Evolutionary conservation across 805 yeast genomes (phyloP).

Genomic region (Pichia ethanolica): DNA sequence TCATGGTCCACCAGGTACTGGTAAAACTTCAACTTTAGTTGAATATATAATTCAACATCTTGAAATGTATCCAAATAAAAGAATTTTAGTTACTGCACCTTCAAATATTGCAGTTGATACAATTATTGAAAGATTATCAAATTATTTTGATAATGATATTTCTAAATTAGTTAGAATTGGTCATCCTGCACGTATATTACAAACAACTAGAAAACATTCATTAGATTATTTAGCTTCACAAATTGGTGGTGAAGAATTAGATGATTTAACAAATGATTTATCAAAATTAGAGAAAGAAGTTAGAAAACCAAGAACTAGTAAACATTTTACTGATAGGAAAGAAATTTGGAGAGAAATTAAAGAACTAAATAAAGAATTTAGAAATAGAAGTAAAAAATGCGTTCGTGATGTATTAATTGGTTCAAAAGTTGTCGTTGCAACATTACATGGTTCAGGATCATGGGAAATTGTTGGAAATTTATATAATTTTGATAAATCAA

Average conservation of each 20-base stretch:
- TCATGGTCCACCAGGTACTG: constrained; percentile 83
- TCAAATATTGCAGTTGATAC: constrained; percentile 92
- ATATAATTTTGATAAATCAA: constrained; percentile 22
- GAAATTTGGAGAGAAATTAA: constrained; percentile 65
- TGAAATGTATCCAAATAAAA: constrained; percentile 16
- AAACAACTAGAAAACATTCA: constrained; percentile 58
- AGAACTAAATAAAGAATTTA: constrained; percentile 60
- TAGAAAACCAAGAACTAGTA: constrained; percentile 35
- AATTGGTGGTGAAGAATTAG: constrained; percentile 50
- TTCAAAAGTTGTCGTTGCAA: constrained; percentile 68
- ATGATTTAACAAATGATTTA: constrained; percentile 32
- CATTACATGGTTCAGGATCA: constrained; percentile 84
- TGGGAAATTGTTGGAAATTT: constrained; percentile 51
- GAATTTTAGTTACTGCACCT: constrained; percentile 87
- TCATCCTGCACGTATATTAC: constrained; percentile 82
- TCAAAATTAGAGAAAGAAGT: constrained; percentile 30
- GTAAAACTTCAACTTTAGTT: constrained; percentile 77
- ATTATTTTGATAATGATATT: constrained; percentile 27
- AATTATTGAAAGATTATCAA: constrained; percentile 63
- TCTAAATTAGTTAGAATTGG: constrained; percentile 67
- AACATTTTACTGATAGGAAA: constrained; percentile 52
- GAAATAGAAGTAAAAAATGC: constrained; percentile 56
- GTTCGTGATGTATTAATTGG: constrained; percentile 48
- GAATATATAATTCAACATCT: constrained; percentile 73
- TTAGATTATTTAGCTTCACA: constrained; percentile 62